Evolutionary conservation across 2,329 filamentous ascomycete species (phyloP), one percentile per base, ranked within the genome.

Genomic region (Beauveria asiatica): DNA sequence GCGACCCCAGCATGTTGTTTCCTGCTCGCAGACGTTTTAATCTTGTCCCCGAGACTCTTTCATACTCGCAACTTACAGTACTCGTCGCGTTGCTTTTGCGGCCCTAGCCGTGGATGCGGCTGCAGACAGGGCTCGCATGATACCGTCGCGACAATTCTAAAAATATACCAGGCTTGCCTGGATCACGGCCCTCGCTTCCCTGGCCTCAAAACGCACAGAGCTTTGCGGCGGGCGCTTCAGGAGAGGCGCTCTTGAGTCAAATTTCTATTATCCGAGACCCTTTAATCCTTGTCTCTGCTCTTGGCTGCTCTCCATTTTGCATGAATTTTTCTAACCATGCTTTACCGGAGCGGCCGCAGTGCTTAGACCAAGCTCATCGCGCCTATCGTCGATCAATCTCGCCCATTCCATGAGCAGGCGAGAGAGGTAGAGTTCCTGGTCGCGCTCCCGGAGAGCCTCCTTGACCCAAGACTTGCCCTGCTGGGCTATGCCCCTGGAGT

Each of bases 341-440:
- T 37, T 44, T 27, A 42, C 25, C 10, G 45, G 56, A 44, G 56
- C 37, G 17, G 56, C 56, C 7, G 56, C 33, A 6, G 57, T 59
- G 27, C 37, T 45, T n/a, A 53, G 27, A n/a, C 75, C 76, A 62
- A 80, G 70, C 13, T 73, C 72, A n/a, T 81, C 76, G 63, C 80
- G 71, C 44, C 74, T 68, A 67, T 91, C 87, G 71, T 88, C 82
- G 23, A 87, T 80, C 49, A 92, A 68, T 63, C 88, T 75, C 2
- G 81, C 88, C 87, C 89, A 94, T 75, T 94, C 90, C 21, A 94
- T 73, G 66, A 94, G 73, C 62, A 94, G 70, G 51, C 90, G 76
- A 68, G 92, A 94, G 67, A 93, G 78, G 68, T 94, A 94, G 10
- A 91, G 81, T 71, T 92, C 87, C 83, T 88, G 89, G 67, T 94